Conservation (phyloP, 495 filamentous ascomycete genomes). For the Immersiella caudata region DNA sequence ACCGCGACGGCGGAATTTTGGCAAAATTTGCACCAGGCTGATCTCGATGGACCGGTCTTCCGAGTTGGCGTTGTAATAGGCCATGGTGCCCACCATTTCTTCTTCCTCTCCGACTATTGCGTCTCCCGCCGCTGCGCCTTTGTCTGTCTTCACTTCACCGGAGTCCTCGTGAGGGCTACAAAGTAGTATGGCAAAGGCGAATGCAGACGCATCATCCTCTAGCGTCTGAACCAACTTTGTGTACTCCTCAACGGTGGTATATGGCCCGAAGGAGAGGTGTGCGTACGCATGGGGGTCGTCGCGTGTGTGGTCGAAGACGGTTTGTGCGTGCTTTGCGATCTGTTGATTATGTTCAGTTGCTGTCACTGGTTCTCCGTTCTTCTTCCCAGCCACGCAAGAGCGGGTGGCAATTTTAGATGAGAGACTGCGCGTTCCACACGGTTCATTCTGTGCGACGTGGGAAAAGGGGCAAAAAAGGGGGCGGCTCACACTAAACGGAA, state of each 20-base stretch:
- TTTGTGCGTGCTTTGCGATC: slow-evolving; percentile 2
- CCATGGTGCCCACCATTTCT: not conserved
- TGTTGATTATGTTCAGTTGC: not conserved
- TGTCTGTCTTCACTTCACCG: too few species aligned
- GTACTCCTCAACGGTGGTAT: not conserved
- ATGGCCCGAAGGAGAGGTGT: not conserved
- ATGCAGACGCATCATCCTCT: not conserved
- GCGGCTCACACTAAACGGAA: not conserved
- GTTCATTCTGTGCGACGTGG: too few species aligned
- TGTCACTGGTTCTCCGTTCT: not conserved
- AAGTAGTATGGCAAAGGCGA: not conserved
- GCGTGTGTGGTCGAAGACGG: not conserved
- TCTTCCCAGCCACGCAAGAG: too few species aligned
- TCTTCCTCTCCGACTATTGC: too few species aligned
- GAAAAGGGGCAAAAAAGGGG: not conserved
- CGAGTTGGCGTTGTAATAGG: not conserved
- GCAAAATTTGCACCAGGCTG: not conserved
- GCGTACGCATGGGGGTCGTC: not conserved
- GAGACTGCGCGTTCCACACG: too few species aligned
- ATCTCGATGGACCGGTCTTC: not conserved
- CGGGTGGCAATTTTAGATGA: too few species aligned
- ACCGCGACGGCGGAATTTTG: not conserved
- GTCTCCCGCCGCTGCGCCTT: not conserved
- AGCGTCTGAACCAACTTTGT: not conserved
- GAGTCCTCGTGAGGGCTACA: too few species aligned